A percentile compares a stretch with the other conserved stretches of the same genome.
phyloP scores from a whole-genome alignment of 345 rosid species.

The Orychophragmus violaceus region DNA sequence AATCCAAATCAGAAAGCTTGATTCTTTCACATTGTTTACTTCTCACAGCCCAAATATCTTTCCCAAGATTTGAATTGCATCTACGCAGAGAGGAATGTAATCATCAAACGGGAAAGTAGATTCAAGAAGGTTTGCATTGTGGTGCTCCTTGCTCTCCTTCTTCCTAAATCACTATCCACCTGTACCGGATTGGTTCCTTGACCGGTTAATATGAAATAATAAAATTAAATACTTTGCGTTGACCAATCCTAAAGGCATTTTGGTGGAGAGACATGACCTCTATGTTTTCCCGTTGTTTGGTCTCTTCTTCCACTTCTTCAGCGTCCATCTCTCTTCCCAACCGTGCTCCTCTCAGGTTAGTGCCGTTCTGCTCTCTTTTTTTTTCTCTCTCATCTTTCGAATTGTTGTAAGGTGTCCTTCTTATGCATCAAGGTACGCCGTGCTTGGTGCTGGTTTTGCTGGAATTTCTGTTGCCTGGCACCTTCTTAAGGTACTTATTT shows the following conservation, averaged over 20 bases:
- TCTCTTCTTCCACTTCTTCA: neutral
- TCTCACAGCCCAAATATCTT: no score
- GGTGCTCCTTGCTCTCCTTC: no score
- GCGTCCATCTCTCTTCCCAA: slow-evolving; percentile 12
- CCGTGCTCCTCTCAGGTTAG: slow-evolving; percentile 28
- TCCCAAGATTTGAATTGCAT: no score
- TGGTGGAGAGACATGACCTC: slow-evolving; percentile 2
- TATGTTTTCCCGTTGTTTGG: neutral
- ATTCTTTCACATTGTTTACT: no score
- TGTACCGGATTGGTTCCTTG: neutral
- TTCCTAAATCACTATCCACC: no score
- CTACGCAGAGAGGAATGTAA: no score
- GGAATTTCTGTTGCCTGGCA: slow-evolving; percentile 94
- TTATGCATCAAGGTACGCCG: slow-evolving; percentile 53
- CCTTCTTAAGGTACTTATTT: slow-evolving; percentile 48
- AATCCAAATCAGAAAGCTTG: no score
- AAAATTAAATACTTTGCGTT: neutral
- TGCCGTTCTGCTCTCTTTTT: neutral
- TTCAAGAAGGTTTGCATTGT: no score
- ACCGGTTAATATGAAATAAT: neutral
- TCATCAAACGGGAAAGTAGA: no score
- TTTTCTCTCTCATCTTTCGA: neutral
- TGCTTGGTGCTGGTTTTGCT: slow-evolving; percentile 95
- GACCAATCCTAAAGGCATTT: neutral
- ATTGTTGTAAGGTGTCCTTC: neutral